Percentiles rank a stretch among this genome's conserved stretches.
These are phyloP conservation scores for Teratosphaeriaceae sp. DNA, from an alignment of 2,329 filamentous ascomycete genomes.

Conservation along the genomic window DNA sequence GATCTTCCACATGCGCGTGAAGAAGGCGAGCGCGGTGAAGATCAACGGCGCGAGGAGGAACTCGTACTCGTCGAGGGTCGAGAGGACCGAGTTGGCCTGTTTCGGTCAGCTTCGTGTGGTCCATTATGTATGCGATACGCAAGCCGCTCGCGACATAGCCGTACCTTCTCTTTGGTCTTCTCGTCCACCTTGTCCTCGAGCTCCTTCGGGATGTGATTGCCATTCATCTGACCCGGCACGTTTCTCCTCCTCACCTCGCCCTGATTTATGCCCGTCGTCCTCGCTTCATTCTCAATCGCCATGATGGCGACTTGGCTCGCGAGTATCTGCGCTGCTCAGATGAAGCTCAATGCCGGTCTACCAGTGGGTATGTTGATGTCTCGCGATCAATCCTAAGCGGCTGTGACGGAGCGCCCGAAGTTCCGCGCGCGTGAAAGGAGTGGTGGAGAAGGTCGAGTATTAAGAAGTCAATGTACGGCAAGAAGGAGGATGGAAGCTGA, in stretches of 20 bases:
- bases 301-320: constrained; percentile 17
- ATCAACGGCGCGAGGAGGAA: constrained; percentile 56
- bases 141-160: too few species aligned
- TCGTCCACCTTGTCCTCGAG: constrained; percentile 28
- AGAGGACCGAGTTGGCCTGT: constrained; percentile 48
- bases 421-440: too few species aligned
- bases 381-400: background rate
- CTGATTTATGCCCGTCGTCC: constrained; percentile 36
- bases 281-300: constrained; percentile 18
- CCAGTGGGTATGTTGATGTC: too few species aligned
- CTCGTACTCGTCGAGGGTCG: constrained; percentile 58
- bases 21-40: constrained; percentile 67
- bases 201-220: constrained; percentile 26
- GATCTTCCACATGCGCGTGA: constrained; percentile 88
- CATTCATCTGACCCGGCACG: constrained; percentile 30
- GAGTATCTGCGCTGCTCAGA: too few species aligned
- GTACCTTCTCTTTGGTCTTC: constrained; percentile 44
- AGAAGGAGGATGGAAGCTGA: background rate
- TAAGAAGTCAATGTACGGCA: background rate
- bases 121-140: background rate
- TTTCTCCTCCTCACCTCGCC: constrained; percentile 43
- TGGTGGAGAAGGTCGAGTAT: constrained; percentile 1
- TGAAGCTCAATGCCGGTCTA: too few species aligned
- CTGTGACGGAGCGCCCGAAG: background rate
- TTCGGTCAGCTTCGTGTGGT: constrained; percentile 6